phyloP scores from a whole-genome alignment of 129 eudicot genomes.

The Escallonia herrerae region DNA sequence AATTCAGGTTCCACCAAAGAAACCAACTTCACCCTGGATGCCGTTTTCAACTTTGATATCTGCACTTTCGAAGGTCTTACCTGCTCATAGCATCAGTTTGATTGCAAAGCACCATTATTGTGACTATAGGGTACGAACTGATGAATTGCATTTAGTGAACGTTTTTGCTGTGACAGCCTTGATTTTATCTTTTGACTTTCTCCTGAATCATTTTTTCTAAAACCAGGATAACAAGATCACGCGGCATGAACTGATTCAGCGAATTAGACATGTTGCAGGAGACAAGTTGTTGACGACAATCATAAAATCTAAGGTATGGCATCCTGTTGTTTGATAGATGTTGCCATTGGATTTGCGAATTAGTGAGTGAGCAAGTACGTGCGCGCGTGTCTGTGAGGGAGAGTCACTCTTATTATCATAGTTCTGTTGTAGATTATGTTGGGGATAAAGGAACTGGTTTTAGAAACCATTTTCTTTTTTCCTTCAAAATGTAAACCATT shows the following conservation, averaged over 20 bases:
- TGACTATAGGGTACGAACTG: conserved; percentile 39
- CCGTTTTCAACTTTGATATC: conserved; percentile 56
- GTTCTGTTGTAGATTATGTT: too few species aligned
- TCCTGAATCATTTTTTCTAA: neutral
- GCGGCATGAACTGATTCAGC: conserved; percentile 39
- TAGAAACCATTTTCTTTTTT: too few species aligned
- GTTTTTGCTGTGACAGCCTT: neutral
- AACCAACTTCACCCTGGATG: conserved; percentile 75
- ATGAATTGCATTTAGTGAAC: neutral
- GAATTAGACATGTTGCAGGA: conserved; percentile 40
- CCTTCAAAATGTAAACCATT: too few species aligned
- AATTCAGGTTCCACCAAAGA: conserved; percentile 12
- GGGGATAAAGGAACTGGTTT: too few species aligned
- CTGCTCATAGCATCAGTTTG: conserved; percentile 31
- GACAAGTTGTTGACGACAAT: conserved; percentile 40
- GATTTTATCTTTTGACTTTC: neutral
- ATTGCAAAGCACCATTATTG: conserved; percentile 42
- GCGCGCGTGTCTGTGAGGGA: too few species aligned
- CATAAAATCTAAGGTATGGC: conserved; percentile 36
- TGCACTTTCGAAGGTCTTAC: conserved; percentile 51
- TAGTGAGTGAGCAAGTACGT: neutral
- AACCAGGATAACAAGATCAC: conserved; percentile 50
- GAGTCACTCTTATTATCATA: too few species aligned
- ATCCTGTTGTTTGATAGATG: too few species aligned
- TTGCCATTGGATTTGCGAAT: neutral